Percentiles rank a stretch among this genome's conserved stretches.
These are phyloP conservation scores for Lecanicillium sp. DNA, from an alignment of 2,329 filamentous ascomycete species.

Conservation along the genomic window DNA sequence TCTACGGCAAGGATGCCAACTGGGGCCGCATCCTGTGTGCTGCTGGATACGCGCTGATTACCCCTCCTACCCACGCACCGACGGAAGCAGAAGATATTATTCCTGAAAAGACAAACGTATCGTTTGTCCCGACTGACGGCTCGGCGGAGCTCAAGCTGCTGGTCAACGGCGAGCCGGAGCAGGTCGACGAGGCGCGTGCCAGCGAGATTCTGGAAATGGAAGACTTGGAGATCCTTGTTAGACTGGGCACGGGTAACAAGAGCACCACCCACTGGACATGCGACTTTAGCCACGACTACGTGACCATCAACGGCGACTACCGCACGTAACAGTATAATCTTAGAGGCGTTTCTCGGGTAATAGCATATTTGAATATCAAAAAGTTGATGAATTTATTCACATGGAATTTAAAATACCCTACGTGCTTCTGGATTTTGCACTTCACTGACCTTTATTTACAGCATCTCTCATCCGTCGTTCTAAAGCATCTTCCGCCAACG, in stretches of 20 bases:
- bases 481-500: no score
- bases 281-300: slow-evolving; percentile 79
- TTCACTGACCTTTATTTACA: no score
- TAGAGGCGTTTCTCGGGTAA: background rate
- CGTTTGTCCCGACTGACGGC: slow-evolving; percentile 73
- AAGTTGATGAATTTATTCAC: no score
- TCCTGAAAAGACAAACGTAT: slow-evolving; percentile 68
- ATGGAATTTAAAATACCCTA: no score
- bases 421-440: no score
- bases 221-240: slow-evolving; percentile 72
- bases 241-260: slow-evolving; percentile 61
- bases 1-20: slow-evolving; percentile 96
- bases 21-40: slow-evolving; percentile 97
- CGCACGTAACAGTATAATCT: slow-evolving; percentile 42
- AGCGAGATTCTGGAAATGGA: slow-evolving; percentile 72
- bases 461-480: no score
- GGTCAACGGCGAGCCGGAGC: slow-evolving; percentile 73
- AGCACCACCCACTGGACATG: slow-evolving; percentile 78
- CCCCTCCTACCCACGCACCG: slow-evolving; percentile 49
- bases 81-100: slow-evolving; percentile 59
- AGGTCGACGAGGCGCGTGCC: slow-evolving; percentile 69
- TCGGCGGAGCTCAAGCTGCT: slow-evolving; percentile 69
- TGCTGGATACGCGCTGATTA: slow-evolving; percentile 70
- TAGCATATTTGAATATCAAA: background rate
- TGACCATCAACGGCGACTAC: slow-evolving; percentile 64